Percentiles rank a stretch among this genome's conserved stretches.
phyloP scores from a whole-genome alignment of 176 grass and related monocot genomes.

The Carex scoparia region DNA sequence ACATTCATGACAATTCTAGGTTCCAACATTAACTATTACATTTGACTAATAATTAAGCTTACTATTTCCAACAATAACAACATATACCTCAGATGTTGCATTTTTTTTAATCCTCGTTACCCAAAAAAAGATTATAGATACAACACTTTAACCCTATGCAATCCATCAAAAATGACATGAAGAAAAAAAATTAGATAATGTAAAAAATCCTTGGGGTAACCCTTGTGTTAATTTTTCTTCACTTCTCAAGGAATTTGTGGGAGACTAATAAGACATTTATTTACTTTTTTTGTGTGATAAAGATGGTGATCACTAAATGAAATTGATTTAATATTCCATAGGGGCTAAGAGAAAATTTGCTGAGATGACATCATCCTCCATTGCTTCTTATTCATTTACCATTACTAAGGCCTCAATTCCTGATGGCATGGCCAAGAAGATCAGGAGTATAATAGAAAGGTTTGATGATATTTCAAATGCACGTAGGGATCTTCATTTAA shows the following conservation, averaged over 20 bases:
- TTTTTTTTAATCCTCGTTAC: no score
- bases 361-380: neutral
- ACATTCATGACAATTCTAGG: no score
- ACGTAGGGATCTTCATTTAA: neutral
- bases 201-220: neutral
- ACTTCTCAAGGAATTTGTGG: neutral
- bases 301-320: neutral
- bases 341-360: neutral
- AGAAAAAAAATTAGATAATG: neutral
- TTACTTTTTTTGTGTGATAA: no score
- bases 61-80: no score
- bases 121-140: no score
- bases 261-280: neutral
- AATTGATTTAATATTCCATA: neutral
- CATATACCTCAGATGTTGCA: no score
- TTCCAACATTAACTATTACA: no score
- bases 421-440: neutral
- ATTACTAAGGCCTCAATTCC: neutral
- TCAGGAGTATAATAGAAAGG: neutral
- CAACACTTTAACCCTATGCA: neutral
- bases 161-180: no score
- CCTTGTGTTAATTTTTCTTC: neutral
- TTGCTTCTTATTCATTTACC: neutral
- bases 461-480: slow-evolving; percentile 14
- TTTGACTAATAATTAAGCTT: no score